Base-by-base conservation (phyloP, 345 rosid species). In the Hevea brasiliensis region DNA sequence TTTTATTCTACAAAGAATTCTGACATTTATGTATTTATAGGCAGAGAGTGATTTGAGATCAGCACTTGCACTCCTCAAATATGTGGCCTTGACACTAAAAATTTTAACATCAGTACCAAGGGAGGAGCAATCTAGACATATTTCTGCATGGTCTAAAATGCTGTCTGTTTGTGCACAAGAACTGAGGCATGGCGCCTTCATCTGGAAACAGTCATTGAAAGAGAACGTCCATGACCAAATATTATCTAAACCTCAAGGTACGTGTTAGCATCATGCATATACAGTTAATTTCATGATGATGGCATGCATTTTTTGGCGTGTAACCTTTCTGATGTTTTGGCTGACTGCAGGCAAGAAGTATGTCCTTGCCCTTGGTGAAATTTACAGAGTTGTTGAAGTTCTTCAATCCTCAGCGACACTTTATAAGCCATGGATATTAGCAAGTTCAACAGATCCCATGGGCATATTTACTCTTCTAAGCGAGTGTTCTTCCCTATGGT, bases 391-490 rank as follows among this genome's bases (percentile, higher is more conserved):
- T n/a, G 84, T 77, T 44, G 84, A 84, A 83, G 85, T 95, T 77
- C 79, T 95, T 61, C 79, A 77, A 82, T 83, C 82, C 57, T 83
- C 98, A 2, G 77, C 77, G 47, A 86, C 80, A 86, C 82, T 90
- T 70, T 91, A 85, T 81, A 89, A 82, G 80, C 94, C 97, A 40
- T 95, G 98, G 98, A 71, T 91, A 66, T 51, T 90, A 56, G 61
- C 83, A 55, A 75, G 76, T 72, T 83, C 86, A 14, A 64, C 83
- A 62, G 74, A 86, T 72, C 65, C 81, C 62, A 47, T 70, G 26
- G 71, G 44, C 67, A 24, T 84, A 55, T 63, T 75, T 81, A 68
- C 74, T 72, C 87, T 90, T 82, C 68, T 90, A 54, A 81, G 76
- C 10, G 90, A 91, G 78, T 92, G 96, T 77, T 77, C 79, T 59